Base-by-base conservation (phyloP, 1,139 yeast genomes). In the Diutina pseudorugosa region DNA sequence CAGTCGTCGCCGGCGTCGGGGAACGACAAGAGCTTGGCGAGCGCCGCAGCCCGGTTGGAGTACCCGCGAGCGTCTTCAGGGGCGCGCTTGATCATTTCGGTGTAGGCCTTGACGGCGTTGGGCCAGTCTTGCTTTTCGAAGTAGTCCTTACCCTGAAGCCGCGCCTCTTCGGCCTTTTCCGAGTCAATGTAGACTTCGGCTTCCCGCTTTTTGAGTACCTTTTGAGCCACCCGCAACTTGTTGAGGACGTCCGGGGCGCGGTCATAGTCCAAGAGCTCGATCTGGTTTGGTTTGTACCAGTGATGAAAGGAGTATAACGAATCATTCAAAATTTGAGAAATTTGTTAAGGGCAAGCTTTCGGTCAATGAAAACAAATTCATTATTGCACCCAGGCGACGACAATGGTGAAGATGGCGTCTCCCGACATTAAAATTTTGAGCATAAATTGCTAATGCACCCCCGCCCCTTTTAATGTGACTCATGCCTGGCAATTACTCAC, bases 41-140 rank as follows among this genome's bases (percentile, higher is more conserved):
- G 80, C 1, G 96, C 96, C 45, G 98, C 98, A 53, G 99, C 98
- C 71, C 98, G 86, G 73, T 94, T 94, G 49, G 96, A 90, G 69
- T 91, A 94, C 53, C 98, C 98, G 69, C 97, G 83, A 41, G 96
- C 95, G 69, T 94, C 98, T 55, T 83, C 82, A 55, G 99, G 99
- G 2, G 94, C 91, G 66, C 99, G 85, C 73, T 90, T 88, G 62
- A 91, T 77, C 89, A 94, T 93, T 71, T 94, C 98, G 52, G 95
- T 76, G 71, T 94, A 94, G 11, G 95, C 85, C 67, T 87, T 87
- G 53, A 94, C 97, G 41, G 98, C 98, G 59, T 77, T 85, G 57
- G 98, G 98, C 96, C 96, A 91, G 70, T 93, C 96, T 48, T 89
- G 94, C 62, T 86, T 85, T 59, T 86, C 82, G 77, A 94, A 94